These are phyloP conservation scores for Alternaria sp. DNA, from an alignment of 2,329 filamentous ascomycete genomes.

Conservation along the genomic window DNA sequence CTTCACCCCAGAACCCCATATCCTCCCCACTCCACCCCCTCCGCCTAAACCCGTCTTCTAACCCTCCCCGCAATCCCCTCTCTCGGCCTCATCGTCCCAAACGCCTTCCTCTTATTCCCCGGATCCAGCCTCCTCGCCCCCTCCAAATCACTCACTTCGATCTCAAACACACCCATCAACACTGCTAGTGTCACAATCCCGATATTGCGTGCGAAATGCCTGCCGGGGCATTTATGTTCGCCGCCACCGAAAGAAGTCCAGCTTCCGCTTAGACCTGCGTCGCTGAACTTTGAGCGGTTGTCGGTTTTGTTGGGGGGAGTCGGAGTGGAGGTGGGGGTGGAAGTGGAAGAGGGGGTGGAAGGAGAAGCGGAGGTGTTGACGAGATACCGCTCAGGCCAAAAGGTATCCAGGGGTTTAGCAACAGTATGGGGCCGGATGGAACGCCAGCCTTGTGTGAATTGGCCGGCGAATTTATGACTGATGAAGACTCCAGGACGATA, in stretches of 20 bases:
- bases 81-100: constrained; percentile 10
- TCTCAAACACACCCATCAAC: constrained; percentile 10
- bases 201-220: constrained; percentile 24
- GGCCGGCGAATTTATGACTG: constrained; percentile 8
- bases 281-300: constrained; percentile 11
- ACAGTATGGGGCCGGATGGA: background rate
- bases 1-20: too few species aligned
- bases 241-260: constrained; percentile 26
- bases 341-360: too few species aligned
- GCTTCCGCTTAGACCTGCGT: constrained; percentile 17
- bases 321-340: too few species aligned
- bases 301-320: background rate
- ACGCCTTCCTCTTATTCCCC: background rate
- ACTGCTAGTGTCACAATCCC: constrained; percentile 14
- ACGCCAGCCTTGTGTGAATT: constrained; percentile 11
- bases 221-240: constrained; percentile 24
- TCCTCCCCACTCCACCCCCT: background rate
- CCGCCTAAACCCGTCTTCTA: too few species aligned
- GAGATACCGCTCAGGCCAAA: constrained; percentile 26
- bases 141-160: constrained; percentile 4
- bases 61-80: constrained; percentile 8
- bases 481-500: constrained; percentile 7
- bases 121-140: background rate
- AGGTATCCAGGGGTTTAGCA: constrained; percentile 5
- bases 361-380: background rate